Evolutionary conservation across 1,284 basidiomycete species (phyloP).

Genomic region (Salmacisia buchloeana): DNA sequence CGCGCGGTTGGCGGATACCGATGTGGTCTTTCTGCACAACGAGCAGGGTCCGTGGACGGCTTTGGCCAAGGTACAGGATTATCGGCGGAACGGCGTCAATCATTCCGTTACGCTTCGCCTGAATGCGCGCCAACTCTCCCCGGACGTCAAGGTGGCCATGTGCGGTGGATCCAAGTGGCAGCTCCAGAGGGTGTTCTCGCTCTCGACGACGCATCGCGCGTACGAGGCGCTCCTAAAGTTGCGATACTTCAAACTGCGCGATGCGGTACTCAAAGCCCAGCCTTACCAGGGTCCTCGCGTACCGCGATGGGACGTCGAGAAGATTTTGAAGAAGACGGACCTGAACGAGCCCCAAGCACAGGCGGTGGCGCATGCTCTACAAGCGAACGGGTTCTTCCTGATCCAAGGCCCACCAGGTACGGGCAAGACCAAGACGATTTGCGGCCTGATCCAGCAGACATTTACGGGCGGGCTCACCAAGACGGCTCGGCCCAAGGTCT

Average conservation of each 20-base stretch:
- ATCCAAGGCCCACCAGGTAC: conserved; percentile 99
- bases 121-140: conserved; percentile 52
- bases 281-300: conserved; percentile 38
- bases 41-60: conserved; percentile 62
- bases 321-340: conserved; percentile 60
- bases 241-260: conserved; percentile 72
- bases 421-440: conserved; percentile 97
- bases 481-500: conserved; percentile 59
- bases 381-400: conserved; percentile 72
- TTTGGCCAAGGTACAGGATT: conserved; percentile 75
- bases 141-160: conserved; percentile 46
- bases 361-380: conserved; percentile 74
- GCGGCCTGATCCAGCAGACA: conserved; percentile 82
- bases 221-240: conserved; percentile 79
- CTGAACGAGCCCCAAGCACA: conserved; percentile 92
- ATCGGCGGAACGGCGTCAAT: conserved; percentile 56
- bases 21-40: conserved; percentile 64
- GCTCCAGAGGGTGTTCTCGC: conserved; percentile 75
- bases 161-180: conserved; percentile 66
- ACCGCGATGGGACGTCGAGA: conserved; percentile 36
- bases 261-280: conserved; percentile 65
- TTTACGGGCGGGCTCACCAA: conserved; percentile 53
- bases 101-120: conserved; percentile 53
- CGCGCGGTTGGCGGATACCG: conserved; percentile 24
- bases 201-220: conserved; percentile 87